Conservation (phyloP, 225 moss, liverwort and hornwort species). For the Neckera pumila region DNA sequence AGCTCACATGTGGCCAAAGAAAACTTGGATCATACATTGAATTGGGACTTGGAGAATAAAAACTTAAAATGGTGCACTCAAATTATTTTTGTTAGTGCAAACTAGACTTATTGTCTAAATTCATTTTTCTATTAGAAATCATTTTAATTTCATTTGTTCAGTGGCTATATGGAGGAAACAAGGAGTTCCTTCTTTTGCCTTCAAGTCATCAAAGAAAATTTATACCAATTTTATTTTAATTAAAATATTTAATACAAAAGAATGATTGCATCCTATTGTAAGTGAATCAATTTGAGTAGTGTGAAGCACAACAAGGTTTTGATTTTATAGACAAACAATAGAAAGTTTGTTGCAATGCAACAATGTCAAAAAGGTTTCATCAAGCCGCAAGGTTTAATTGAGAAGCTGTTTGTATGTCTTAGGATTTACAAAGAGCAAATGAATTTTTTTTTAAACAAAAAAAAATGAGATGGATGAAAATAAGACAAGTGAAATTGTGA, state of each 20-base stretch:
- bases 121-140: not conserved
- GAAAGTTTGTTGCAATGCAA: not conserved
- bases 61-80: not conserved
- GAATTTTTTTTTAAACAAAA: too few species aligned
- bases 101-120: not conserved
- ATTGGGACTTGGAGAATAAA: not conserved
- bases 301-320: too few species aligned
- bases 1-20: too few species aligned
- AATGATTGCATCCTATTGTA: not conserved
- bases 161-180: not conserved
- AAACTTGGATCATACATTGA: not conserved
- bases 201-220: not conserved
- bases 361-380: not conserved
- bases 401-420: not conserved
- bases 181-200: not conserved
- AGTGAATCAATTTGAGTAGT: too few species aligned
- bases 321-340: not conserved
- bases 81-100: too few species aligned
- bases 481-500: rapidly evolving
- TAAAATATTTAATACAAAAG: not conserved
- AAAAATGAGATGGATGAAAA: not conserved
- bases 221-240: not conserved
- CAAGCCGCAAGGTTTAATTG: not conserved
- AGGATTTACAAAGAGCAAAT: not conserved
- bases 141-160: not conserved